Evolutionary conservation across 2,329 filamentous ascomycete genomes (phyloP).

Genomic region (Epichloe festucae): DNA sequence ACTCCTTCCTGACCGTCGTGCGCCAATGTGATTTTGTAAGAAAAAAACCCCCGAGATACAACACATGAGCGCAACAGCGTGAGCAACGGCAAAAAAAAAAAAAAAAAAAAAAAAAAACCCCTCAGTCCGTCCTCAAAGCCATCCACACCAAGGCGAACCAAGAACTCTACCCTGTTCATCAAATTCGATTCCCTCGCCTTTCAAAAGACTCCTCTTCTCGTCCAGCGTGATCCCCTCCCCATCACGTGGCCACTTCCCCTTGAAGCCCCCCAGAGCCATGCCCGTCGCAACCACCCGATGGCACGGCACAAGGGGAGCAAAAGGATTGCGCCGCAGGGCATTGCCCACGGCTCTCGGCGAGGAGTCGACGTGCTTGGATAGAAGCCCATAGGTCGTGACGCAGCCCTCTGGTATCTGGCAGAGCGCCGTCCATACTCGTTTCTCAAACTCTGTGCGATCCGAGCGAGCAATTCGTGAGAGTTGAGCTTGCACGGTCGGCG

Average conservation of each 20-base stretch:
- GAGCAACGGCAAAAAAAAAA: not conserved
- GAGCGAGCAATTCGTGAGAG: constrained; percentile 32
- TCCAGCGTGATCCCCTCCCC: constrained; percentile 49
- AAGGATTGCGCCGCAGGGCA: constrained; percentile 60
- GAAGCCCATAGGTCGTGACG: constrained; percentile 65
- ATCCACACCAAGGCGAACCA: constrained; percentile 39
- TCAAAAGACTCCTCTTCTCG: constrained; percentile 50
- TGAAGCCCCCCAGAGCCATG: constrained; percentile 62
- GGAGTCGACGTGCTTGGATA: constrained; percentile 54
- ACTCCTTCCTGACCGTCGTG: too few relatives aligned
- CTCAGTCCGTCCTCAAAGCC: constrained; percentile 14
- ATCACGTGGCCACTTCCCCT: constrained; percentile 50
- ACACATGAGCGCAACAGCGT: not conserved
- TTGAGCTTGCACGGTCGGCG: constrained; percentile 23
- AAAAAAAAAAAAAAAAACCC: not conserved
- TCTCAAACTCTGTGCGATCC: constrained; percentile 40
- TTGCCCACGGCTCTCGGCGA: constrained; percentile 68
- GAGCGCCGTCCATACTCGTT: constrained; percentile 56
- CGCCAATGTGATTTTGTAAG: too few relatives aligned
- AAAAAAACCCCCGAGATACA: not conserved
- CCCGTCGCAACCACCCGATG: constrained; percentile 68
- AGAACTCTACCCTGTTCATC: constrained; percentile 46
- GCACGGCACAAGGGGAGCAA: constrained; percentile 70
- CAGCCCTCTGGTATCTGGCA: constrained; percentile 64
- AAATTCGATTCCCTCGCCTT: constrained; percentile 51